A percentile compares a stretch with the other conserved stretches of the same genome.
phyloP scores from a whole-genome alignment of 78 protist genomes.

The Mastigamoeba balamuthi region DNA sequence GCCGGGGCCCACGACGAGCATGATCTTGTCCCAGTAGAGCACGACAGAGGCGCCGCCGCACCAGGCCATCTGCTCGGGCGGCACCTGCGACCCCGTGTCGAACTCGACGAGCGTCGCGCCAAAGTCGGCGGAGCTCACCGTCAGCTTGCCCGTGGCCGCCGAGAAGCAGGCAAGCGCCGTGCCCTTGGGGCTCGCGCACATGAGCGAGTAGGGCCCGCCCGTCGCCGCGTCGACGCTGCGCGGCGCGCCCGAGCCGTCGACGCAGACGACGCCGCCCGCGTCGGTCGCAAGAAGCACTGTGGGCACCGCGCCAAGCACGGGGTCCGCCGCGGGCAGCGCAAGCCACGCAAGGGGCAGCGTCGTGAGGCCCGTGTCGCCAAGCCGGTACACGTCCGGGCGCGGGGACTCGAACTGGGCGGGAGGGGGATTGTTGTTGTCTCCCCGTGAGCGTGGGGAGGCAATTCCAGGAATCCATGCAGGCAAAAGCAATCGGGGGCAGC shows the following conservation, averaged over 20 bases:
- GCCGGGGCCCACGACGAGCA: constrained; percentile 56
- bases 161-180: constrained; percentile 5
- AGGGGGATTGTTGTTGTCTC: no score
- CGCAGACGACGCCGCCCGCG: neutral
- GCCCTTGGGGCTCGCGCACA: constrained; percentile 21
- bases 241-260: neutral
- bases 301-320: neutral
- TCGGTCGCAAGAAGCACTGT: neutral
- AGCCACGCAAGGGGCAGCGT: no score
- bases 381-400: no score
- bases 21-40: constrained; percentile 23
- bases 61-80: constrained; percentile 45
- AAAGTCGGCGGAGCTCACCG: constrained; percentile 20
- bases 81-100: neutral
- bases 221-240: neutral
- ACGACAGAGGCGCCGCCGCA: constrained; percentile 62
- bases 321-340: neutral
- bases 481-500: no score
- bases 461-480: no score
- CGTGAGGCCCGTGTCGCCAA: no score
- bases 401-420: no score
- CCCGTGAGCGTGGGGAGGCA: no score
- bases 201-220: constrained; percentile 4
- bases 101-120: neutral
- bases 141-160: neutral